phyloP scores from a whole-genome alignment of 148 eudicot genomes.

The Rhododendron henanense region DNA sequence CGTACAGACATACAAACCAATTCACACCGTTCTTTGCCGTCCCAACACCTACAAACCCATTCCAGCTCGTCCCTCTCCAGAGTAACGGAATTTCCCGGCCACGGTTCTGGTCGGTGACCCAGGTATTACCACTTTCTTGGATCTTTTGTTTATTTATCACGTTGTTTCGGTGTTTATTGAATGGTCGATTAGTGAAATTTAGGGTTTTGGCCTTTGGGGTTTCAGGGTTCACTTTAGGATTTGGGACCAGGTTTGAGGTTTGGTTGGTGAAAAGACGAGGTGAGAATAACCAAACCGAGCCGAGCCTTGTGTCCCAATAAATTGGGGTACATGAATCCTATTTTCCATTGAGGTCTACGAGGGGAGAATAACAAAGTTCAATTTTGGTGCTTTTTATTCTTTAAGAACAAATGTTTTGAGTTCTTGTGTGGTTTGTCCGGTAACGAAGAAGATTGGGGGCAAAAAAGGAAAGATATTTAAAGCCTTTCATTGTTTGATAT shows the following conservation, averaged over 20 bases:
- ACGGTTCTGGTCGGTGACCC: not conserved
- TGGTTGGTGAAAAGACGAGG: not conserved
- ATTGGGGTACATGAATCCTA: no score
- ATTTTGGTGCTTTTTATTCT: not conserved
- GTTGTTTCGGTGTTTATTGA: not conserved
- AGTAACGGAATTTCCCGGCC: not conserved
- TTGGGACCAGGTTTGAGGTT: not conserved
- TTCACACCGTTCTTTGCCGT: no score
- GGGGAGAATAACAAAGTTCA: not conserved
- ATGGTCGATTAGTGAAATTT: not conserved
- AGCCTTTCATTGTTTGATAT: not conserved
- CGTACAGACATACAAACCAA: no score
- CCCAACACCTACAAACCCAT: not conserved
- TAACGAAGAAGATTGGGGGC: not conserved
- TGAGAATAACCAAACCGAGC: no score
- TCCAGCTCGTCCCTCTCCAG: not conserved
- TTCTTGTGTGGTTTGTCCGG: not conserved
- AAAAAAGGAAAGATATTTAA: not conserved
- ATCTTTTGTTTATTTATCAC: not conserved
- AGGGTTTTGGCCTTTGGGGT: not conserved
- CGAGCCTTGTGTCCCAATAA: no score
- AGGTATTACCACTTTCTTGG: not conserved
- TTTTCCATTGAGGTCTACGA: not conserved
- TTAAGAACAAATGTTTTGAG: not conserved
- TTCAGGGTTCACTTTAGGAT: not conserved